Conservation (phyloP, 208 protist genomes). For the Crithidia expoeki region DNA sequence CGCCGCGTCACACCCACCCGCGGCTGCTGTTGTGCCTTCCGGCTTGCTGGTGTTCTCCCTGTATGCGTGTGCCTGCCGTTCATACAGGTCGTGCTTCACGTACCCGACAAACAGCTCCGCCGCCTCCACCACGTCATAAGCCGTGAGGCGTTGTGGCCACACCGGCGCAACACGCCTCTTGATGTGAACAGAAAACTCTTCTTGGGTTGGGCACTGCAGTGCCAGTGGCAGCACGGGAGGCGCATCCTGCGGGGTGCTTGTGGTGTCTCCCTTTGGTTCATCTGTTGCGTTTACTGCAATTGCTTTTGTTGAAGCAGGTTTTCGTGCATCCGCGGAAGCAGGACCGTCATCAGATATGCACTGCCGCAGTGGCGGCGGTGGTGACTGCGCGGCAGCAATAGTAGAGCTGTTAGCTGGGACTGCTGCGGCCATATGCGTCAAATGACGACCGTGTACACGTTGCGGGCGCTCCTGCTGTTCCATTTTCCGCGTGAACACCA, state of each 20-base stretch:
- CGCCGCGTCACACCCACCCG: not conserved
- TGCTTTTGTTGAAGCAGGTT: not conserved
- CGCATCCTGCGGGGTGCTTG: not conserved
- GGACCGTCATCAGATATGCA: not conserved
- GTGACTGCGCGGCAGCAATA: not conserved
- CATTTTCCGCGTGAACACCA: not conserved
- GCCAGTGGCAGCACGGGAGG: not conserved
- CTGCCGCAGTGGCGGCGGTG: not conserved
- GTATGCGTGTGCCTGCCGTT: not conserved
- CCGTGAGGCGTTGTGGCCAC: not conserved
- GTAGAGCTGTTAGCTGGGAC: not conserved
- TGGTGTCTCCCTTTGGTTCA: not conserved
- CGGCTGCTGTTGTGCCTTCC: too few species aligned
- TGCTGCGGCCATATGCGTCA: not conserved
- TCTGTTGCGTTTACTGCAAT: not conserved
- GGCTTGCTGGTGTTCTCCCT: not conserved
- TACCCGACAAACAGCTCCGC: slow-evolving; percentile 16
- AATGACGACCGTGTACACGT: not conserved
- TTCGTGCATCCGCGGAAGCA: not conserved
- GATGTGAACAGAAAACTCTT: slow-evolving; percentile 9
- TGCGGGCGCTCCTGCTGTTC: not conserved
- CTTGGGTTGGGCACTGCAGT: slow-evolving; percentile 5
- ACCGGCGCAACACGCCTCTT: slow-evolving; percentile 17
- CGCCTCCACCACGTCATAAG: slow-evolving; percentile 10
- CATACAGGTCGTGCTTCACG: slow-evolving; percentile 17